Base-by-base conservation (phyloP, 2,329 filamentous ascomycete species). In the Pseudophaeomoniella oleicola region DNA sequence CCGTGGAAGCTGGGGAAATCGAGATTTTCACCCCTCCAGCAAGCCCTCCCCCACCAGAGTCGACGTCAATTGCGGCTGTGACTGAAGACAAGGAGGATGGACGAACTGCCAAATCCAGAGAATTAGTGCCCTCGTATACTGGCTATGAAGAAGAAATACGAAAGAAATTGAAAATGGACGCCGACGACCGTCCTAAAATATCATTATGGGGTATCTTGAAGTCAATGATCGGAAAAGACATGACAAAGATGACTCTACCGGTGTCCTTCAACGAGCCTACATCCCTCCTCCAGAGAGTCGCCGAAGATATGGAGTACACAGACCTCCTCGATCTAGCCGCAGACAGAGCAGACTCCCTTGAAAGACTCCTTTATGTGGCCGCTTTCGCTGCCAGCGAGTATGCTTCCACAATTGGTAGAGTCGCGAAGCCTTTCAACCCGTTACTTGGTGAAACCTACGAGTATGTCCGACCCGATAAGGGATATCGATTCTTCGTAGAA, bases 181-280 rank as follows among this genome's bases (percentile, higher is more conserved):
- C 79, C 19, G 90, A 98, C 54, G 75, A 98, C 53, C 69, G 90
- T 49, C 90, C 90, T 0, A 94, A 88, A 64, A 84, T 96, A 42
- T 90, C 82, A 18, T 75, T 98, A 31, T 98, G 90, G 90, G 81
- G 81, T 46, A 94, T 98, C 48, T 65, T 98, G 44, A 98, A 96
- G 64, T 96, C 88, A 15, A 96, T 98, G 90, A 94, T 98, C 59
- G 90, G 90, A 44, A 96, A 98, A 57, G 90, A 98, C 54, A 96
- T 98, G 90, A 96, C 90, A 27, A 96, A 92, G 66, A 98, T 98
- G 88, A 96, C 90, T 0, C 65, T 98, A 14, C 90, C 90, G 0
- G 90, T 98, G 2, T 94, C 90, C 1, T 96, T 98, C 66, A 98
- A 98, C 60, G 90, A 98, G 58, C 90, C 90, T 1, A 98, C 90